Base-by-base conservation (phyloP, 352 stramenopile species). In the Phytophthora idaei region DNA sequence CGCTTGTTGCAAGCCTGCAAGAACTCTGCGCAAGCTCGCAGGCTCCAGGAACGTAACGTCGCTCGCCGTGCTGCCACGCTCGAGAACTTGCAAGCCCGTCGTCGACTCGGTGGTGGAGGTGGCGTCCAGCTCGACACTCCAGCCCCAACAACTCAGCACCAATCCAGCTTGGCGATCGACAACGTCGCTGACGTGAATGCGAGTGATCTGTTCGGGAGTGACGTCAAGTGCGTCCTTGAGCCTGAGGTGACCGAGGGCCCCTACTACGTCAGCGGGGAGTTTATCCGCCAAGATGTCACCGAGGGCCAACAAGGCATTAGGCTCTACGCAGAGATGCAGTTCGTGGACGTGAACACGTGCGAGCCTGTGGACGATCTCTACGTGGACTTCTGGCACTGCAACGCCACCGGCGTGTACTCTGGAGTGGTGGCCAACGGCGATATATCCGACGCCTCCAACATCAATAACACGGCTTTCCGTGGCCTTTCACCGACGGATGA, bases 331-430 rank as follows among this genome's bases (percentile, higher is more conserved):
- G 66, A 69, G 15, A 34, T 73, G n/a, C 66, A 73, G 17, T 58
- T 73, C 36, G 54, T 73, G 28, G 66, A 70, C 15, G 66, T 73
- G 29, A 73, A 70, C 39, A 73, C 66, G 6, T 73, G 66, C 36
- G 53, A 69, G 34, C 66, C 66, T 4, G 66, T 73, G 4, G 14
- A 62, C 27, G 57, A 65, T 27, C 53, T 73, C 21, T 69, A 54
- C 39, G 59, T 73, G 34, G 66, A 73, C 41, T 73, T 70, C 36
- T 73, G 66, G 66, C 66, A 73, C 48, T 73, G 66, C 42, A 73
- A 73, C 41, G 29, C 66, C 53, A 73, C 66, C 27, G 66, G 66
- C 4, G 66, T 70, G 1, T 73, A 70, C 42, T 73, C 66, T 3
- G 66, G 66, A 34, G 66, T 73, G 21, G 61, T 73, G n/a, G 53